Conservation (phyloP, 1,139 yeast genomes). For the Geotrichum europaeum region DNA sequence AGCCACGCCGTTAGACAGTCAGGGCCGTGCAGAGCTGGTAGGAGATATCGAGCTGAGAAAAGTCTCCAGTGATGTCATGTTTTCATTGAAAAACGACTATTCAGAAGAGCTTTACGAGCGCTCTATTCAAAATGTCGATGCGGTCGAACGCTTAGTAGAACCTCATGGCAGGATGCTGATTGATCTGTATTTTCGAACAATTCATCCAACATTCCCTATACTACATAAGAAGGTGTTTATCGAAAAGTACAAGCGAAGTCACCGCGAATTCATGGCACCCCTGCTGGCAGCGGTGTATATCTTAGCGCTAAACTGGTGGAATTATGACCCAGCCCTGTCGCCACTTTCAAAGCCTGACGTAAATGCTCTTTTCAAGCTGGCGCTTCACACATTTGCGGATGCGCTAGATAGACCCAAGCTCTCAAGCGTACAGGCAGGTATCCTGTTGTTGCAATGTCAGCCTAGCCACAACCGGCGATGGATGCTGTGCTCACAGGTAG, state of each 20-base stretch:
- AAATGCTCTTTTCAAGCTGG: slow-evolving; percentile 35
- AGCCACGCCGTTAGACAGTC: slow-evolving; percentile 29
- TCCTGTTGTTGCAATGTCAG: slow-evolving; percentile 38
- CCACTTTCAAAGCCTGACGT: slow-evolving; percentile 35
- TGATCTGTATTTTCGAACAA: slow-evolving; percentile 38
- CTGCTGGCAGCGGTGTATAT: slow-evolving; percentile 42
- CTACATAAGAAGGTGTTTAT: slow-evolving; percentile 40
- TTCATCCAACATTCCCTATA: slow-evolving; percentile 42
- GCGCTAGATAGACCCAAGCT: slow-evolving; percentile 40
- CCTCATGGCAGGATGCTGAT: slow-evolving; percentile 40
- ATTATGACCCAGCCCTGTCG: slow-evolving; percentile 30
- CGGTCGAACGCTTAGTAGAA: slow-evolving; percentile 39
- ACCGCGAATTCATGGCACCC: slow-evolving; percentile 43
- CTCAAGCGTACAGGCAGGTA: slow-evolving; percentile 42
- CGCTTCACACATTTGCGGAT: slow-evolving; percentile 37
- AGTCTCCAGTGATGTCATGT: slow-evolving; percentile 34
- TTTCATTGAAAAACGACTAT: slow-evolving; percentile 34
- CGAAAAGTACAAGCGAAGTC: slow-evolving; percentile 43
- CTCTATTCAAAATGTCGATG: slow-evolving; percentile 32
- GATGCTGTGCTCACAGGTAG: slow-evolving; percentile 82
- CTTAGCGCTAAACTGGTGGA: slow-evolving; percentile 43
- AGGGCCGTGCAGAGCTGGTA: slow-evolving; percentile 33
- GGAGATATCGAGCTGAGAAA: slow-evolving; percentile 34
- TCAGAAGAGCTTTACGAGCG: slow-evolving; percentile 25
- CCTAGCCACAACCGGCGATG: slow-evolving; percentile 60